A percentile compares a stretch with the other conserved stretches of the same genome.
Conservation (phyloP, 1,139 yeast species). For the Yamadazyma blattariae region DNA sequence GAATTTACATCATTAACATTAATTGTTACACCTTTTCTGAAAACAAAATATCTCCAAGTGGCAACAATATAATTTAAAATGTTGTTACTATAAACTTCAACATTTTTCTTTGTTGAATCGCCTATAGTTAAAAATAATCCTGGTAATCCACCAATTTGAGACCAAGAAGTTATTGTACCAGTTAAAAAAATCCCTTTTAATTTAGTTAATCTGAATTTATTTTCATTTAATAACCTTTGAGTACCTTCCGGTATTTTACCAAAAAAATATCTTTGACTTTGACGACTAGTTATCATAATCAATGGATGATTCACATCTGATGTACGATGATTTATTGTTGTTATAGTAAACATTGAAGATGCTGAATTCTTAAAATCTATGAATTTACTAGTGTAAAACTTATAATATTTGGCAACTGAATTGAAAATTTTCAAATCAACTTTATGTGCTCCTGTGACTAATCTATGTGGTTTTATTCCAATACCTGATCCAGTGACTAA, state of each 20-base stretch:
- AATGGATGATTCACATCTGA: constrained; percentile 61
- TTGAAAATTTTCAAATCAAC: constrained; percentile 11
- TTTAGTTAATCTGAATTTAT: constrained; percentile 51
- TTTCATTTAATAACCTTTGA: constrained; percentile 66
- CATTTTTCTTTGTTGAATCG: constrained; percentile 65
- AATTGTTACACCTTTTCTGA: constrained; percentile 69
- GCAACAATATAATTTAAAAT: constrained; percentile 56
- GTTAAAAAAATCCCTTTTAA: constrained; percentile 69
- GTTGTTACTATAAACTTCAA: constrained; percentile 36
- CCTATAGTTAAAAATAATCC: constrained; percentile 84
- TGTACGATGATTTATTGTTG: constrained; percentile 55
- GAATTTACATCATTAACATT: constrained; percentile 35
- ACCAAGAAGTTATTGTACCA: constrained; percentile 68
- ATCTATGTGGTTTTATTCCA: too few relatives aligned
- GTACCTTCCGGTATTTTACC: constrained; percentile 87
- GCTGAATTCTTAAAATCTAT: constrained; percentile 16
- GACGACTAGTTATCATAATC: constrained; percentile 45
- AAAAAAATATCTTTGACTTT: constrained; percentile 64
- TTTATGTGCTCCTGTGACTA: constrained; percentile 16
- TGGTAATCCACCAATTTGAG: constrained; percentile 81
- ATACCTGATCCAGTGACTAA: too few relatives aligned
- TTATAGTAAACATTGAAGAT: constrained; percentile 31
- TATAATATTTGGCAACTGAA: constrained; percentile 5
- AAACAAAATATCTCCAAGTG: constrained; percentile 89
- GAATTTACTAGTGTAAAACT: constrained; percentile 10